Evolutionary conservation across 768 basidiomycete genomes (phyloP).

Genomic region (Trametes punicea): DNA sequence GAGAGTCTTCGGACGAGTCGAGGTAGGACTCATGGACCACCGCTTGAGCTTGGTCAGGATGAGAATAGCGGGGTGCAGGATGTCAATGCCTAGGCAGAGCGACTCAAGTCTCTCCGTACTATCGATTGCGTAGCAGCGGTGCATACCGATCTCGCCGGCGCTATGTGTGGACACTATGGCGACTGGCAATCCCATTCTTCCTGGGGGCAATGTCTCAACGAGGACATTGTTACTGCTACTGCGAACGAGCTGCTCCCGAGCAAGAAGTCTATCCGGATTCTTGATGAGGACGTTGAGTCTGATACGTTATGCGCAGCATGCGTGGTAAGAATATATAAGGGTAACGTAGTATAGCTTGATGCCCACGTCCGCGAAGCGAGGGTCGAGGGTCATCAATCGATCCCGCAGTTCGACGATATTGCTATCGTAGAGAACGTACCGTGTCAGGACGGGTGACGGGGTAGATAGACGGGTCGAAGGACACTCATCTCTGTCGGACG

Average conservation of each 20-base stretch:
- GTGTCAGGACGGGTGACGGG: too few relatives aligned
- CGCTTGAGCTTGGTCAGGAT: constrained; percentile 15
- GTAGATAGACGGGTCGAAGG: neutral
- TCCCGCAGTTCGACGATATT: neutral
- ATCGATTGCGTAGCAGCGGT: too few relatives aligned
- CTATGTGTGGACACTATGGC: neutral
- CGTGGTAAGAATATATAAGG: neutral
- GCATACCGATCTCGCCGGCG: neutral
- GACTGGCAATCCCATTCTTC: constrained; percentile 1
- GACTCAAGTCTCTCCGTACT: neutral
- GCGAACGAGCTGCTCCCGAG: neutral
- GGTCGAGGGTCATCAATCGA: neutral
- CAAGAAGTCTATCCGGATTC: neutral
- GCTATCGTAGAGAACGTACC: neutral
- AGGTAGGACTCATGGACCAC: constrained; percentile 6
- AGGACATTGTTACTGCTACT: constrained; percentile 3
- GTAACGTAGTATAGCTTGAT: constrained; percentile 5
- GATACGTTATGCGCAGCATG: too few relatives aligned
- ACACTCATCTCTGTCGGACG: constrained; percentile 10
- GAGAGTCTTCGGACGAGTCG: constrained; percentile 9
- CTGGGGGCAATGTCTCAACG: constrained; percentile 3
- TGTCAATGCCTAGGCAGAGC: neutral
- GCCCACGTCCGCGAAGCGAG: neutral
- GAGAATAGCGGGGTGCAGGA: constrained; percentile 14
- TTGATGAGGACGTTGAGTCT: neutral